phyloP scores from a whole-genome alignment of 768 basidiomycete genomes.

The Podaxis carcinomalis region DNA sequence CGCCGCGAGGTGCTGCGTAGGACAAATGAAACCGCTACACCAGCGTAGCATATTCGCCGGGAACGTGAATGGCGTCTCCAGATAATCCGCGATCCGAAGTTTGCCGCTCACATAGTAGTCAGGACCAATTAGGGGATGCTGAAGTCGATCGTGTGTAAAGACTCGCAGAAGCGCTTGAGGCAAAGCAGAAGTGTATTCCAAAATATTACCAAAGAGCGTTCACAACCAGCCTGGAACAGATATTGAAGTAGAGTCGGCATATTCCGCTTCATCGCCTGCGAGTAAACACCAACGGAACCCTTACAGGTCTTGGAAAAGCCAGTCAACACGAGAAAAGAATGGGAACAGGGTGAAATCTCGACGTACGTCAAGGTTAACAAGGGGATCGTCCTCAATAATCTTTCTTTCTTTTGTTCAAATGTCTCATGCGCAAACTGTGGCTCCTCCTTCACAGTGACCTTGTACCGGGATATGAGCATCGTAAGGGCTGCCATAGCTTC shows the following conservation, averaged over 20 bases:
- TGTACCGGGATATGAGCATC: conserved; percentile 40
- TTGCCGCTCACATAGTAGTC: too few relatives aligned
- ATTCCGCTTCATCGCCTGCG: not conserved
- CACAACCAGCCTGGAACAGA: not conserved
- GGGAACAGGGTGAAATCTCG: conserved; percentile 15
- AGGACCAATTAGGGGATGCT: too few relatives aligned
- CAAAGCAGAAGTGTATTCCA: too few relatives aligned
- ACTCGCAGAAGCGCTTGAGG: too few relatives aligned
- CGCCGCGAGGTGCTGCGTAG: too few relatives aligned
- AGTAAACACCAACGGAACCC: not conserved
- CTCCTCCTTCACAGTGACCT: conserved; percentile 43
- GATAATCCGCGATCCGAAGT: too few relatives aligned
- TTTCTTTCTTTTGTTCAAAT: conserved; percentile 36
- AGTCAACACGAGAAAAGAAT: not conserved
- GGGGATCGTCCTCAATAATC: conserved; percentile 28
- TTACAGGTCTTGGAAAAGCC: not conserved
- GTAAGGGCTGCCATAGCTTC: conserved; percentile 43
- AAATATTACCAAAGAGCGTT: too few relatives aligned
- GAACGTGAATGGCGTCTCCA: too few relatives aligned
- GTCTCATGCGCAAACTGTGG: conserved; percentile 40
- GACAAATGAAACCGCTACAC: too few relatives aligned
- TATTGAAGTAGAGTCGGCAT: not conserved
- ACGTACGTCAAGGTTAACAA: conserved; percentile 25
- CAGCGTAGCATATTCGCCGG: too few relatives aligned
- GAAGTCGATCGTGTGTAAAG: too few relatives aligned